These are phyloP conservation scores for Hygrophorus pudorinus DNA, from an alignment of 768 basidiomycete genomes.

Conservation along the genomic window DNA sequence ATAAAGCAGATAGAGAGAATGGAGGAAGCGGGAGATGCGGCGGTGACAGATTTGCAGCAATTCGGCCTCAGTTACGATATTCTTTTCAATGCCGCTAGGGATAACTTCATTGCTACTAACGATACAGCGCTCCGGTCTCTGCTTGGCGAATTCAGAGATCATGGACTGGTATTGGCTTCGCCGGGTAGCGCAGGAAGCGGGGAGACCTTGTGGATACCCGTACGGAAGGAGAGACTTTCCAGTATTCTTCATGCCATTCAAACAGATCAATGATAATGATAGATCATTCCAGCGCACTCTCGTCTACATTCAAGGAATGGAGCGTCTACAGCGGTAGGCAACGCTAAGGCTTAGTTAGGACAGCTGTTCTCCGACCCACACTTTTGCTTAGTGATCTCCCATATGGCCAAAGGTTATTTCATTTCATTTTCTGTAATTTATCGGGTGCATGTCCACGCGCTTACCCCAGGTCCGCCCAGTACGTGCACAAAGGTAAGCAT, in stretches of 20 bases:
- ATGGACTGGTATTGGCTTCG: constrained; percentile 62
- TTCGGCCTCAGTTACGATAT: constrained; percentile 55
- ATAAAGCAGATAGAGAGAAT: constrained; percentile 56
- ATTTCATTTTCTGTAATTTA: no score
- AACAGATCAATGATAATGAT: constrained; percentile 5
- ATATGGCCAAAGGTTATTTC: no score
- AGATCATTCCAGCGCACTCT: no score
- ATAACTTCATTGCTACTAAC: constrained; percentile 82
- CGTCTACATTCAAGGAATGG: no score
- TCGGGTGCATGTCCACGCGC: no score
- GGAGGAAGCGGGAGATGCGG: constrained; percentile 23
- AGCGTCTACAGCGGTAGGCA: no score
- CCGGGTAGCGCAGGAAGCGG: constrained; percentile 34
- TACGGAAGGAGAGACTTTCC: constrained; percentile 65
- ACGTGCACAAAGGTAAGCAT: no score
- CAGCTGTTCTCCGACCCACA: no score
- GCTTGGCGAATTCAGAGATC: constrained; percentile 87
- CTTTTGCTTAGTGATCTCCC: no score
- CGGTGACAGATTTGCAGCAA: constrained; percentile 34
- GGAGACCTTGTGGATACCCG: constrained; percentile 79
- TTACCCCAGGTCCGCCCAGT: no score
- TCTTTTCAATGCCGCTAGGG: constrained; percentile 64
- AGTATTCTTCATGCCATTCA: constrained; percentile 28
- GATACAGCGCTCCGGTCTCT: constrained; percentile 77
- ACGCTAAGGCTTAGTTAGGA: no score